Evolutionary conservation across 352 stramenopile genomes (phyloP).

Genomic region (Globisporangium viniferum): DNA sequence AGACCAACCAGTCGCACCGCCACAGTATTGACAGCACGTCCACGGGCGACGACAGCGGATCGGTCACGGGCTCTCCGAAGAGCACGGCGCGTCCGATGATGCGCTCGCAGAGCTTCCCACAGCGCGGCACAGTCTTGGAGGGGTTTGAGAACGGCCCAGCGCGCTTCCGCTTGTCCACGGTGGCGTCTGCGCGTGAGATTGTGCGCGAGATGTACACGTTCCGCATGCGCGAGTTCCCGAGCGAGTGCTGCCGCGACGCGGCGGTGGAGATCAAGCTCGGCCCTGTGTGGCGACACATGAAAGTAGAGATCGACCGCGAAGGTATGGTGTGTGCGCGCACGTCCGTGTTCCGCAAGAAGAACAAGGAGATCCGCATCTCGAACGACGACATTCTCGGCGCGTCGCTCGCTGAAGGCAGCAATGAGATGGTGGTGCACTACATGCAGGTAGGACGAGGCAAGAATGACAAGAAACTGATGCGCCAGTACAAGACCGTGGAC

Average conservation of each 20-base stretch:
- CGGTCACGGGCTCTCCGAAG: slow-evolving; percentile 3
- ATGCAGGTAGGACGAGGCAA: slow-evolving; percentile 58
- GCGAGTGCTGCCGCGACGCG: slow-evolving; percentile 30
- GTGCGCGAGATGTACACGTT: slow-evolving; percentile 74
- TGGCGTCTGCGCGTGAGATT: slow-evolving; percentile 48
- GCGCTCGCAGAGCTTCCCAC: slow-evolving; percentile 58
- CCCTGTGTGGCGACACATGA: slow-evolving; percentile 52
- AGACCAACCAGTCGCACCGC: slow-evolving; percentile 9
- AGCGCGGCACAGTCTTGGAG: slow-evolving; percentile 47
- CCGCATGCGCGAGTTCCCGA: slow-evolving; percentile 52
- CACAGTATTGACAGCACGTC: slow-evolving; percentile 22
- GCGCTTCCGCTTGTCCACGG: slow-evolving; percentile 60
- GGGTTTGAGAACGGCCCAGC: slow-evolving; percentile 57
- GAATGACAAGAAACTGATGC: slow-evolving; percentile 51
- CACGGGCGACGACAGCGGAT: slow-evolving; percentile 2
- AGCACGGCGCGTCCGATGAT: slow-evolving; percentile 20
- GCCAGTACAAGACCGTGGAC: slow-evolving; percentile 40
- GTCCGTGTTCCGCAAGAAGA: slow-evolving; percentile 63
- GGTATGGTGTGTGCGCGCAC: slow-evolving; percentile 49
- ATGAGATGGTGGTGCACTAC: slow-evolving; percentile 51
- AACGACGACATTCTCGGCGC: slow-evolving; percentile 60
- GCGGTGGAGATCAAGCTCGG: slow-evolving; percentile 42
- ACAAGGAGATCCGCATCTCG: slow-evolving; percentile 42
- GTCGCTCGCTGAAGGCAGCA: slow-evolving; percentile 20
- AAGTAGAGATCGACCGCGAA: slow-evolving; percentile 46